Evolutionary conservation across 805 yeast genomes (phyloP), one percentile per base, ranked within the genome.

Genomic region (Clavispora fructus): DNA sequence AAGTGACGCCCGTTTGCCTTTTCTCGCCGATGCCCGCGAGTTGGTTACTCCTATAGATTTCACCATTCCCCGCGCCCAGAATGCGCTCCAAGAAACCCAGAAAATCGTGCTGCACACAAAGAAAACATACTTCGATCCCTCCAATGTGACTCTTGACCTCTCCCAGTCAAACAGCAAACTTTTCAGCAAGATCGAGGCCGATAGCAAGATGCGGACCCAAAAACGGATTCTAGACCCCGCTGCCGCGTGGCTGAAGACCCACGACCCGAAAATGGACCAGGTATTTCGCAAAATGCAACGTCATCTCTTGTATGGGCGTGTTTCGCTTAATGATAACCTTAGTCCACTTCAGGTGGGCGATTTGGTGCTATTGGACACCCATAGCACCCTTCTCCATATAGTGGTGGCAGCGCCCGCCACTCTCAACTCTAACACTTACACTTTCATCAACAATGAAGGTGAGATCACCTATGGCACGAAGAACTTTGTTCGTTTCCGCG

Each of bases 381-480:
- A 74, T 42, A 71, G 70, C 33, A 65, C 74, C 4, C 74, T 73
- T 42, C 63, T 83, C 16, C 75, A 78, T 26, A 75, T 83, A 42
- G 73, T 85, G 30, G 80, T 75, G 1, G 76, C 71, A 25, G 61
- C 78, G 25, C 91, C 91, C 0, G 52, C 58, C 6, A 59, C 66
- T 6, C 58, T 76, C 2, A 66, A 67, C 14, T 83, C 81, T 40
- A 77, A 79, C 25, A 64, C 82, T 29, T 84, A 78, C 53, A 77
- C 87, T 0, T 73, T 82, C 48, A 67, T 81, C 42, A 75, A 77
- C 44, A 69, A 73, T 28, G 74, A 74, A 46, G 94, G 94, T 9
- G 79, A 74, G 39, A 62, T 85, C 13, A 54, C 66, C 2, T 83
- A 75, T 63, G 63, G 55, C 25, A 66, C 76, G 11, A 75, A 72